Evolutionary conservation across 257 asterid species (phyloP), one percentile per base, ranked within the genome.

Genomic region (Phtheirospermum japonicum): DNA sequence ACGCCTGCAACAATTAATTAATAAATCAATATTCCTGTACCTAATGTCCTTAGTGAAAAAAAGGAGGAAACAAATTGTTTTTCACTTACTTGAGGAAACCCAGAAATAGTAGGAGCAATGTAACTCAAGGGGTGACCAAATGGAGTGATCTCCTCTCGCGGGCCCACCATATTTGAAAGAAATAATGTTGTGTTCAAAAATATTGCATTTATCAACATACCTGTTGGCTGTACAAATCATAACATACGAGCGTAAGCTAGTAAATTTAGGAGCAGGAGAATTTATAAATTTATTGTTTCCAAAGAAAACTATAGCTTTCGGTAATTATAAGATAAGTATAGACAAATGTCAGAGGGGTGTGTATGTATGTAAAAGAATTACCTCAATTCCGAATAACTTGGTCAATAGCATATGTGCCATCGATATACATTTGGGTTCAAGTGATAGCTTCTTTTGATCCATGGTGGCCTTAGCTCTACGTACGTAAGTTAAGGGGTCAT

Each of bases 381-480:
- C 85, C 80, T 73, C 20, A 13, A 51, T 28, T 43, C 85, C 82
- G 17, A 79, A 61, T 28, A 73, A 28, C 12, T 39, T 61, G 66
- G 51, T 31, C 6, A 53, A 6, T 31, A 79, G 42, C 34, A 40
- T 64, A 17, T 62, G 37, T 11, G 46, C 16, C n/a, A 26, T 7
- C 14, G 13, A 73, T 9, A 51, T 20, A 20, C 61, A 57, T 34
- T 55, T 66, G 45, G 85, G 61, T 59, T 64, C 82, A 28, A 73
- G 61, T 14, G 85, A 79, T 17, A 66, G 75, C 57, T 79, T 79
- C 71, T 79, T 79, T 57, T 67, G 57, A 17, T 79, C 65, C 71
- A 70, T 75, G 20, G 51, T 19, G 7, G 74, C 62, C 66, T 73
- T 77, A 13, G 85, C 82, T 37, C 73, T 43, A 4, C 50, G 69